Evolutionary conservation across 192 early-diverging fungal species (phyloP).

Genomic region (Backusella luteola): DNA sequence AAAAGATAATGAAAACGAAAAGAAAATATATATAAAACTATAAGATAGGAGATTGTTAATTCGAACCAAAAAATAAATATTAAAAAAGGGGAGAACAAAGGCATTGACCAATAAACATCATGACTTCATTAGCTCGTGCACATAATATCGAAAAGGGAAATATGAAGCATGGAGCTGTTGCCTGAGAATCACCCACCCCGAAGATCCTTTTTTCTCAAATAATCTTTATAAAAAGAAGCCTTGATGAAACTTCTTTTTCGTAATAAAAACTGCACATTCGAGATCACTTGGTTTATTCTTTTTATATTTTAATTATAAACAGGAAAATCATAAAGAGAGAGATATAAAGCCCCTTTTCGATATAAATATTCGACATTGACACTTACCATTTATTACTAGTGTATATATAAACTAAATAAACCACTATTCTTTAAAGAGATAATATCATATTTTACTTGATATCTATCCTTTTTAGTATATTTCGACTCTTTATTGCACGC

Average conservation of each 20-base stretch:
- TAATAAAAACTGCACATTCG: neutral
- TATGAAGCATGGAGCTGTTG: neutral
- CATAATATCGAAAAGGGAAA: neutral
- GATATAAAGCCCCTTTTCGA: neutral
- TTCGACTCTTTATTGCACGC: neutral
- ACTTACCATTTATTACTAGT: neutral
- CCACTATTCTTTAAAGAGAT: neutral
- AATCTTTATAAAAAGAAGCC: neutral
- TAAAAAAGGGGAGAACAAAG: neutral
- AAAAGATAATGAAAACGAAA: conserved; percentile 10
- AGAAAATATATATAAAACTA: neutral
- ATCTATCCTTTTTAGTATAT: neutral
- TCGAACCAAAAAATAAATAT: conserved; percentile 1
- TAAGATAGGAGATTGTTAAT: neutral
- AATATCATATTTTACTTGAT: neutral
- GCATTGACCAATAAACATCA: conserved; percentile 2
- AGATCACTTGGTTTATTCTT: neutral
- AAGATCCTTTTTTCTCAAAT: neutral
- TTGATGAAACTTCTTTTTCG: neutral
- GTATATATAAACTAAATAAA: neutral
- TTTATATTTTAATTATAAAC: neutral
- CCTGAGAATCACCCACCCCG: neutral
- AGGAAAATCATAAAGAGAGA: neutral
- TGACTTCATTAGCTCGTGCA: neutral
- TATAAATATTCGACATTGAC: neutral